These are phyloP conservation scores for Talaromyces piceae DNA, from an alignment of 2,329 filamentous ascomycete genomes.

Conservation along the genomic window DNA sequence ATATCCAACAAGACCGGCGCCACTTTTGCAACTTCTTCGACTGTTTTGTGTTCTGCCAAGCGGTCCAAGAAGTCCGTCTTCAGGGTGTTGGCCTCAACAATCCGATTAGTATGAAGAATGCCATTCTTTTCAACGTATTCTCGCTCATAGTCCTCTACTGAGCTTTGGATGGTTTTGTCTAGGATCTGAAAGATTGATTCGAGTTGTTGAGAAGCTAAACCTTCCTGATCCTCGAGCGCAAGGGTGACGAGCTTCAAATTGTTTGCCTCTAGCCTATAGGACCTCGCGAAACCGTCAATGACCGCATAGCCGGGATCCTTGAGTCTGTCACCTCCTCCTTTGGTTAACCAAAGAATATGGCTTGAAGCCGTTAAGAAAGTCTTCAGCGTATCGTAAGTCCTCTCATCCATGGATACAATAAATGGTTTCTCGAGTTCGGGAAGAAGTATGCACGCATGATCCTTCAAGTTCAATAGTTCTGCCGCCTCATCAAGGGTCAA, in stretches of 20 bases:
- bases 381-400: background rate
- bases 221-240: background rate
- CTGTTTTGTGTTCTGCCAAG: background rate
- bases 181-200: background rate
- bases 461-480: no score
- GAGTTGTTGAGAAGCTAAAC: background rate
- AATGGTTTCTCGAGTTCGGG: background rate
- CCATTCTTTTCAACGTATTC: background rate
- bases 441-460: background rate
- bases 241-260: background rate
- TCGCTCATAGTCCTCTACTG: background rate
- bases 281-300: background rate
- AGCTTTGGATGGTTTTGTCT: background rate
- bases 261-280: background rate
- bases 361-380: background rate
- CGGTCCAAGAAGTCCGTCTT: no score
- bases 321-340: background rate
- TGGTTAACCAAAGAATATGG: background rate
- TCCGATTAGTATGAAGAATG: background rate
- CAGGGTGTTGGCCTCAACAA: background rate
- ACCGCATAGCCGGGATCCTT: background rate
- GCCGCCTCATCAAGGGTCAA: no score
- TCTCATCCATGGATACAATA: background rate
- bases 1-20: background rate
- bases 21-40: background rate